Evolutionary conservation across 345 rosid species (phyloP).

Genomic region (Aegle marmelos): DNA sequence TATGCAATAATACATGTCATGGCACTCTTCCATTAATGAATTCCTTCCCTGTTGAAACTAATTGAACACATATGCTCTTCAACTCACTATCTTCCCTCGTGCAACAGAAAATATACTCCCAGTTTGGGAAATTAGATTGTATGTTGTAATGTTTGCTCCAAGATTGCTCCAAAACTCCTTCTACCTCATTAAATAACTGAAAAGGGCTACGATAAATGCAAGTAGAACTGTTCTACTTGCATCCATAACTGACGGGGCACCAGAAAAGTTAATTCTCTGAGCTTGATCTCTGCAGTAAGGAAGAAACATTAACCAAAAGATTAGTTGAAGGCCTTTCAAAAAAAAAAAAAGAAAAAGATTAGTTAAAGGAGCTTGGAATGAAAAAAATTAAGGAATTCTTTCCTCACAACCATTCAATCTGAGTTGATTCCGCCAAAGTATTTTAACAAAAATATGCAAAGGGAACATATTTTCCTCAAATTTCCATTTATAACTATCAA

Average conservation of each 20-base stretch:
- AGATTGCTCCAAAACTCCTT: neutral
- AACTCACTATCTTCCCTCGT: neutral
- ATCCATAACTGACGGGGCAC: slow-evolving; percentile 25
- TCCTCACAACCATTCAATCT: slow-evolving; percentile 2
- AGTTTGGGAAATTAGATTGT: neutral
- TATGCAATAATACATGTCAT: slow-evolving; percentile 12
- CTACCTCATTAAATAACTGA: slow-evolving; percentile 31
- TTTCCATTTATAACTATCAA: neutral
- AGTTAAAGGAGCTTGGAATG: neutral
- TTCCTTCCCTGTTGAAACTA: slow-evolving; percentile 3
- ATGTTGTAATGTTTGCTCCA: neutral
- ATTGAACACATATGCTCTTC: neutral
- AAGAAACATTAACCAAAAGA: neutral
- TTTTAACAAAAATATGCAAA: neutral
- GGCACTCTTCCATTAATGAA: neutral
- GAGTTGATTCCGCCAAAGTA: neutral
- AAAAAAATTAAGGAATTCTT: neutral
- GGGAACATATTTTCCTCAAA: neutral
- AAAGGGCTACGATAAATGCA: slow-evolving; percentile 25
- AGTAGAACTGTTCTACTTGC: slow-evolving; percentile 31
- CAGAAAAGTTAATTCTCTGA: slow-evolving; percentile 61
- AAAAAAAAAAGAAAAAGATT: no score
- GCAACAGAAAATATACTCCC: neutral
- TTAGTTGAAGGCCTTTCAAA: no score
- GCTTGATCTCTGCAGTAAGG: slow-evolving; percentile 66